phyloP scores from a whole-genome alignment of 2,329 filamentous ascomycete genomes.

The Fusarium newnesense region DNA sequence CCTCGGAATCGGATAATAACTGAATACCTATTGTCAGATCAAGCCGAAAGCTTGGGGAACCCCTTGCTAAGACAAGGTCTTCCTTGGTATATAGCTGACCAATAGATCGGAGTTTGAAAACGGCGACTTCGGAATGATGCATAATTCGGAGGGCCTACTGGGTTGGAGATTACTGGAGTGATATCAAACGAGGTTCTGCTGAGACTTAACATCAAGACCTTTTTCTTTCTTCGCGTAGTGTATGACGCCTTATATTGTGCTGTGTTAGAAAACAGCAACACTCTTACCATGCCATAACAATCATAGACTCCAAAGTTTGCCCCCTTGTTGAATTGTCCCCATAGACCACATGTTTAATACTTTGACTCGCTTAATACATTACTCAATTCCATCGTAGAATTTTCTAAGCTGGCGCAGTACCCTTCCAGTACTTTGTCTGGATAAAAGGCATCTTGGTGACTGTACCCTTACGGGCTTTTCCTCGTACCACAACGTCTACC shows the following conservation, averaged over 20 bases:
- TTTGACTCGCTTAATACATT: conserved; percentile 26
- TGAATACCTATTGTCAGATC: neutral
- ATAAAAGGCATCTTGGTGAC: conserved; percentile 93
- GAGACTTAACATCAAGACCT: no score
- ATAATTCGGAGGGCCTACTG: conserved; percentile 1
- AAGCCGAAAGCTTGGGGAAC: no score
- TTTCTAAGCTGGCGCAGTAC: conserved; percentile 23
- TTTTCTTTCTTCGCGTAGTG: no score
- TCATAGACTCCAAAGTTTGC: conserved; percentile 18
- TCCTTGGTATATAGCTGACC: no score
- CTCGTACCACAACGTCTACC: conserved; percentile 80
- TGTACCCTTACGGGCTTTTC: conserved; percentile 77
- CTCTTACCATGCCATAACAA: neutral
- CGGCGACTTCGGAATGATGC: neutral
- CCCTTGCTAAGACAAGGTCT: no score
- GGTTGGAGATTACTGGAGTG: neutral
- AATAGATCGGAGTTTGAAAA: neutral
- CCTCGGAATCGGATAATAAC: neutral
- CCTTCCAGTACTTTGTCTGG: conserved; percentile 75
- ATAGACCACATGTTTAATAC: conserved; percentile 20
- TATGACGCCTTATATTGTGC: no score
- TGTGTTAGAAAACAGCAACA: no score
- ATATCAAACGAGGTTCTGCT: neutral
- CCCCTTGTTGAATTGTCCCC: conserved; percentile 32
- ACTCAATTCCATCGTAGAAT: neutral